Base-by-base conservation (phyloP, 2,329 filamentous ascomycete genomes). In the Paecilomyces variotii region DNA sequence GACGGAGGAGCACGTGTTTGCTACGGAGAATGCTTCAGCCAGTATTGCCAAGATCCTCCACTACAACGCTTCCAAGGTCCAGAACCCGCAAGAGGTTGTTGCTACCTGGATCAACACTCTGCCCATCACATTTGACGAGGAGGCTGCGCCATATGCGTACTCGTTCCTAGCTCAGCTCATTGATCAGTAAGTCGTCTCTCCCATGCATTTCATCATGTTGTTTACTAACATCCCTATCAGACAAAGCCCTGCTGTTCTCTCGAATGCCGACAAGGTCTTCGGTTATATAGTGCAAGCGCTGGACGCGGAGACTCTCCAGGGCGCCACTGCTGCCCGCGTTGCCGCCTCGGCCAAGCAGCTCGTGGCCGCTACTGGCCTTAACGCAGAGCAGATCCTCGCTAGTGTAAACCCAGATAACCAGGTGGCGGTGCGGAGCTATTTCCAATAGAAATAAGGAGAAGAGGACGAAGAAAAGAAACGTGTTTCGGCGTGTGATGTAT, bases 41-140 rank as follows among this genome's bases (percentile, higher is more conserved):
- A 91, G 91, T 65, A 94, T 99, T 69, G 94, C 94, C 35, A 99
- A 99, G 82, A 93, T 99, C 56, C 80, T 99, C 63, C 91, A 96
- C 72, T 97, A 87, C 78, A 97, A 96, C 75, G 79, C 86, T 26
- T 81, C 81, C 64, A 89, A 89, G 70, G 87, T 99, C 19, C 80
- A 80, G 57, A 90, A 95, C 68, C 80, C 84, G 55, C 87, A 94
- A 69, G 83, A 88, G 39, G 82, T 97, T 27, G 86, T 91, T 50
- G 78, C 81, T n/a, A 87, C 89, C 71, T 99, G 94, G 94, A 79
- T 99, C 54, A 87, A 91, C 64, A 97, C 93, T 0, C 80, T 99
- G 35, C 94, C 94, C 0, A 88, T 99, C 56, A 87, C 87, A 14
- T 97, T 96, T 69, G 94, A 99, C 65, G 94, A 99, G 74, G 94